These are phyloP conservation scores for Myotisia sp. DNA, from an alignment of 2,329 filamentous ascomycete species.

Conservation along the genomic window DNA sequence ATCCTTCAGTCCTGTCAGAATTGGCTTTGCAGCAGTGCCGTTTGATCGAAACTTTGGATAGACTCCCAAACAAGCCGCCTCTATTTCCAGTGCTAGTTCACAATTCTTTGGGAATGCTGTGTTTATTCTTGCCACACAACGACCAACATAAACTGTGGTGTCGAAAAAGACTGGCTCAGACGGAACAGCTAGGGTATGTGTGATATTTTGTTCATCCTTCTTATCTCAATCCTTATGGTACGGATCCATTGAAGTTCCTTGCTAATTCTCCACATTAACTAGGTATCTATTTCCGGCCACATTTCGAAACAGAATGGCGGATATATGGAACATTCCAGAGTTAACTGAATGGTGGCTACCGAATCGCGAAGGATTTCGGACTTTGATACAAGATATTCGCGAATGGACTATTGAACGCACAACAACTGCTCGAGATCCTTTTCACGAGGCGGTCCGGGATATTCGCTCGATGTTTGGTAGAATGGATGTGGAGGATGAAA, in stretches of 20 bases:
- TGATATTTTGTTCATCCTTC: conserved; percentile 4
- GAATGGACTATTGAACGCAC: conserved; percentile 68
- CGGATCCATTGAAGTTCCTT: neutral
- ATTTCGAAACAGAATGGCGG: conserved; percentile 60
- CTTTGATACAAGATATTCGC: conserved; percentile 61
- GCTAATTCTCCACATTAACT: conserved; percentile 8
- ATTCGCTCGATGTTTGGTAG: conserved; percentile 60
- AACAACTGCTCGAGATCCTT: conserved; percentile 37
- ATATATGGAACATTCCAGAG: conserved; percentile 56
- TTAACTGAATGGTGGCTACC: conserved; percentile 82
- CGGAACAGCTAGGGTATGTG: conserved; percentile 67
- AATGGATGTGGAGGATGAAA: conserved; percentile 39
- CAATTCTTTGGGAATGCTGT: conserved; percentile 59
- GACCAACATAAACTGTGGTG: conserved; percentile 61
- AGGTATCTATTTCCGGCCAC: conserved; percentile 73
- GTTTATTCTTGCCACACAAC: conserved; percentile 67
- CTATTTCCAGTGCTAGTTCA: conserved; percentile 61
- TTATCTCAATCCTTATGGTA: neutral
- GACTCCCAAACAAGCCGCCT: conserved; percentile 54
- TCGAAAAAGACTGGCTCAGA: conserved; percentile 58
- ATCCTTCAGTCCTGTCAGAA: conserved; percentile 40
- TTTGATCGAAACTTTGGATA: conserved; percentile 63
- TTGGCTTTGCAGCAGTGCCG: conserved; percentile 59
- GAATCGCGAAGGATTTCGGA: conserved; percentile 59
- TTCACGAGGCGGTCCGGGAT: conserved; percentile 53